A percentile compares a stretch with the other conserved stretches of the same genome.
Evolutionary conservation across 2,329 filamentous ascomycete genomes (phyloP).

Genomic region (Phialocephala sp.): DNA sequence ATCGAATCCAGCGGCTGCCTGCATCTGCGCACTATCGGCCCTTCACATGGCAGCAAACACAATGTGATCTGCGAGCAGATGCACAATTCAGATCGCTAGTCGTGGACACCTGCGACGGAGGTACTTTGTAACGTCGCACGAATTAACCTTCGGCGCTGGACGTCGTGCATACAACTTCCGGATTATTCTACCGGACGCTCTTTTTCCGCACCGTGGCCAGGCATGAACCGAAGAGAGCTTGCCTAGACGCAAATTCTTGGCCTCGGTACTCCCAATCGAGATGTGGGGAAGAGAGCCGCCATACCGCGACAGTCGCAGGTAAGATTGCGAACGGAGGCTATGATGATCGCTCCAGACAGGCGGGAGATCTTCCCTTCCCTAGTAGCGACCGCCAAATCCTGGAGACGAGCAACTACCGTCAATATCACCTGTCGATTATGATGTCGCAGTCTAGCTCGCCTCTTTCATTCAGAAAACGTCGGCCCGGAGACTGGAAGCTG

Average conservation of each 20-base stretch:
- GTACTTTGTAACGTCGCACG: slow-evolving; percentile 22
- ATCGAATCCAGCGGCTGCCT: neutral
- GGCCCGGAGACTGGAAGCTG: neutral
- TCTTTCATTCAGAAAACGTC: neutral
- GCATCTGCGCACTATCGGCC: neutral
- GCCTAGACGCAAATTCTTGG: neutral
- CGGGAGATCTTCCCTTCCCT: slow-evolving; percentile 8
- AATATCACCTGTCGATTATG: slow-evolving; percentile 10
- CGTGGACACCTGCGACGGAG: neutral
- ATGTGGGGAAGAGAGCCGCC: slow-evolving; percentile 19
- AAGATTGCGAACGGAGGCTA: slow-evolving; percentile 16
- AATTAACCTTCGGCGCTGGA: neutral
- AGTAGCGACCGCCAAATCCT: slow-evolving; percentile 2
- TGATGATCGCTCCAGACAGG: slow-evolving; percentile 3
- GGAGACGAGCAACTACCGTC: slow-evolving; percentile 10
- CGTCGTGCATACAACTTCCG: neutral
- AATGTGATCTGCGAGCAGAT: neutral
- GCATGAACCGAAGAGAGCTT: neutral
- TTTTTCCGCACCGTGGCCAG: neutral
- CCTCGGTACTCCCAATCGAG: neutral
- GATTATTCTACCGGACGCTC: neutral
- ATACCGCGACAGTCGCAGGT: slow-evolving; percentile 21
- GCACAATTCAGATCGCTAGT: neutral
- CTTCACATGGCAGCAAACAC: slow-evolving; percentile 4
- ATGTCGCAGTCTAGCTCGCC: neutral